Conservation (phyloP, 768 basidiomycete species). For the Baorangia bicolor region DNA sequence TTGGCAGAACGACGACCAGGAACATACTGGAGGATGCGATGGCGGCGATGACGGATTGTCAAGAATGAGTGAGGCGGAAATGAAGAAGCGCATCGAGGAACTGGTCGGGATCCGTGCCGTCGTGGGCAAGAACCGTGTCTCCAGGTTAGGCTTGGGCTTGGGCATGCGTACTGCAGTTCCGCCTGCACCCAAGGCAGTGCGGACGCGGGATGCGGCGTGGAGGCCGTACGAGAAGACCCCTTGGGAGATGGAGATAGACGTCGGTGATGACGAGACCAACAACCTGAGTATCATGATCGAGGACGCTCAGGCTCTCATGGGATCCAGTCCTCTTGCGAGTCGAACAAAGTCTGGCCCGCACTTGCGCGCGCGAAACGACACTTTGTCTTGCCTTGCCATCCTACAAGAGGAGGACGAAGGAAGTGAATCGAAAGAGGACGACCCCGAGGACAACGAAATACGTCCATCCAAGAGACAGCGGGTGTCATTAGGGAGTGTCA, state of each 20-base stretch:
- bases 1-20: slow-evolving; percentile 6
- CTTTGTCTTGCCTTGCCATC: not conserved
- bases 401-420: slow-evolving; percentile 29
- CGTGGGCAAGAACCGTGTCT: slow-evolving; percentile 32
- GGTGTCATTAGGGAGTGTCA: not conserved
- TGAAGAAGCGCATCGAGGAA: slow-evolving; percentile 57
- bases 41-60: slow-evolving; percentile 15
- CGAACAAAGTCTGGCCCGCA: no score
- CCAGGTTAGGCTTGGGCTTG: slow-evolving; percentile 26
- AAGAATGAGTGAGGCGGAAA: slow-evolving; percentile 38
- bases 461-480: slow-evolving; percentile 23
- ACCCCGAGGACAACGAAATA: slow-evolving; percentile 1
- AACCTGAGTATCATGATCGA: no score
- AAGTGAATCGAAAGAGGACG: slow-evolving; percentile 5
- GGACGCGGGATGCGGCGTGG: slow-evolving; percentile 24
- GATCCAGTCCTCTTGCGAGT: no score
- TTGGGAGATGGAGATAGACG: no score
- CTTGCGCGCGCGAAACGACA: slow-evolving; percentile 6
- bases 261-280: no score
- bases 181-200: slow-evolving; percentile 26
- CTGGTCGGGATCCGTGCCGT: slow-evolving; percentile 52
- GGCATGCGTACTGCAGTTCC: slow-evolving; percentile 27
- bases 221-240: slow-evolving; percentile 16
- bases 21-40: not conserved
- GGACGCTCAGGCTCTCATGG: no score